These are phyloP conservation scores for Bruguiera sexangula DNA, from an alignment of 345 rosid species.

Conservation along the genomic window DNA sequence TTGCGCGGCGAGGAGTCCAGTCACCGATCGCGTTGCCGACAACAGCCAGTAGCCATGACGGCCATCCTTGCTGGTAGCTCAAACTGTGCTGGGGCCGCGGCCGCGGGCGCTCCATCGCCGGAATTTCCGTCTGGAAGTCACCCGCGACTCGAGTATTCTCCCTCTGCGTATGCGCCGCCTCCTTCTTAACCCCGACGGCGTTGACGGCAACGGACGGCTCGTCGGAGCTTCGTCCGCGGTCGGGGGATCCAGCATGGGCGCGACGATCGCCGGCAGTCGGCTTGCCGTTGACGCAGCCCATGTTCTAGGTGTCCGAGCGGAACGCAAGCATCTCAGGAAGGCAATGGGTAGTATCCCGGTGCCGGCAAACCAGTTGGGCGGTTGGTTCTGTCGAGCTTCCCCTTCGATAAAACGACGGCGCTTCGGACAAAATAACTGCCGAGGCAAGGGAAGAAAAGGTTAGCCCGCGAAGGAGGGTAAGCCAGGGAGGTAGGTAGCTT, in stretches of 20 bases:
- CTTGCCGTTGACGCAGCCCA: conserved; percentile 73
- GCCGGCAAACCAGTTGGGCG: not conserved
- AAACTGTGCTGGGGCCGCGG: conserved; percentile 18
- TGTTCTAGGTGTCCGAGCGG: conserved; percentile 2
- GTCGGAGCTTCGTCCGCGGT: conserved; percentile 33
- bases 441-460: not conserved
- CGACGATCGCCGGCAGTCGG: conserved; percentile 21
- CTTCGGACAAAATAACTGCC: not conserved
- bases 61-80: conserved; percentile 60
- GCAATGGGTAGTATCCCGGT: conserved; percentile 12
- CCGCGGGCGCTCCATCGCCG: conserved; percentile 37
- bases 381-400: not conserved
- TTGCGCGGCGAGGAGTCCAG: conserved; percentile 78
- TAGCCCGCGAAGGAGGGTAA: conserved; percentile 32
- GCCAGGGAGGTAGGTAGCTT: not conserved
- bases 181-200: conserved; percentile 26
- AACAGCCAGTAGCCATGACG: conserved; percentile 73
- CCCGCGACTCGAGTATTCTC: conserved; percentile 34
- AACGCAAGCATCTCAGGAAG: conserved; percentile 14
- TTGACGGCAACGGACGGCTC: conserved; percentile 27
- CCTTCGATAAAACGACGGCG: conserved; percentile 9
- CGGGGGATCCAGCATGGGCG: conserved; percentile 23
- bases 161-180: conserved; percentile 14
- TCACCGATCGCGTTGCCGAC: conserved; percentile 72
- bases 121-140: conserved; percentile 33